Percentiles rank a stretch among this genome's conserved stretches.
Conservation (phyloP, 768 basidiomycete genomes). For the Mycena vitilis region DNA sequence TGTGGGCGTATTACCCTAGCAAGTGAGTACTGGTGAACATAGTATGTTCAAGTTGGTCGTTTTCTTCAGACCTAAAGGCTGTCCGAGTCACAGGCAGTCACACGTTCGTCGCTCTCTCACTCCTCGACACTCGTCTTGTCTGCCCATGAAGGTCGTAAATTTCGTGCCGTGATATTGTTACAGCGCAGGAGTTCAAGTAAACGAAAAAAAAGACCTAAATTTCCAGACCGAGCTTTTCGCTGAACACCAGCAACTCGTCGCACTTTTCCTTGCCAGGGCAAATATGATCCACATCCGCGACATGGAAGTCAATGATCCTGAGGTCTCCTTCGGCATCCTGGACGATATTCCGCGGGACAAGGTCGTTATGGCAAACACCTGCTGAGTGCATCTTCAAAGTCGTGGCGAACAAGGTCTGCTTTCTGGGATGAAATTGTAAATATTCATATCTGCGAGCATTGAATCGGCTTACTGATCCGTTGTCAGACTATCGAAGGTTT, state of each 20-base stretch:
- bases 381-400: slow-evolving; percentile 23
- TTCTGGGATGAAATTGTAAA: background rate
- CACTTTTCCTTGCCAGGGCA: slow-evolving; percentile 25
- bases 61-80: no score
- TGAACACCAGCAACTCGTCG: slow-evolving; percentile 18
- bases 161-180: no score
- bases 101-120: no score
- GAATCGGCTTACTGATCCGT: slow-evolving; percentile 9
- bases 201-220: background rate
- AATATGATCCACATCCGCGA: slow-evolving; percentile 16
- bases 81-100: no score
- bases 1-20: no score
- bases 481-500: background rate
- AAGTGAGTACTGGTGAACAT: no score
- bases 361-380: slow-evolving; percentile 25
- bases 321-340: slow-evolving; percentile 16
- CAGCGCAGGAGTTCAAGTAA: no score
- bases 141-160: no score
- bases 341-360: slow-evolving; percentile 24
- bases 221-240: background rate
- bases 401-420: slow-evolving; percentile 19
- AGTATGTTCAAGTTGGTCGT: no score
- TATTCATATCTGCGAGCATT: no score
- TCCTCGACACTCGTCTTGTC: no score
- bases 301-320: slow-evolving; percentile 32